phyloP scores from a whole-genome alignment of 192 early-diverging fungal genomes.

The Lobosporangium transversale region DNA sequence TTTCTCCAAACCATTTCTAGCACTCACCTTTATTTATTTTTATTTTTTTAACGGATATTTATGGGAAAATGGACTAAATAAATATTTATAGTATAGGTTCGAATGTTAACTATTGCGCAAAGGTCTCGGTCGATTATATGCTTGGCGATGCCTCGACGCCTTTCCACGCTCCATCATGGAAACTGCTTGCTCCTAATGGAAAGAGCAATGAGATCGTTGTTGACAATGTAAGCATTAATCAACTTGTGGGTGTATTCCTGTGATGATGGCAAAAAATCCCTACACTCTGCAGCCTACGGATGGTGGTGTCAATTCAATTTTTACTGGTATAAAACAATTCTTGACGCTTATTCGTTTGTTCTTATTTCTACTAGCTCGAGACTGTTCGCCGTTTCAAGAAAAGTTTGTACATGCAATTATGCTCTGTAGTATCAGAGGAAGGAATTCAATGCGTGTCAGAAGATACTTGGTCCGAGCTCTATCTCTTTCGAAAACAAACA shows the following conservation, averaged over 20 bases:
- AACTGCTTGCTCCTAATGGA: not conserved
- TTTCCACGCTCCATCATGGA: slow-evolving; percentile 33
- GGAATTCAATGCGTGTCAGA: no score
- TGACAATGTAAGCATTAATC: slow-evolving; percentile 47
- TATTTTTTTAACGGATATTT: no score
- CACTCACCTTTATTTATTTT: no score
- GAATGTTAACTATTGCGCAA: slow-evolving; percentile 44
- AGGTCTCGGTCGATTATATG: slow-evolving; percentile 40
- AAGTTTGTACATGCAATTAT: slow-evolving; percentile 27
- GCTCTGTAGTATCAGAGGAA: slow-evolving; percentile 19
- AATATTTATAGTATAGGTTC: slow-evolving; percentile 41
- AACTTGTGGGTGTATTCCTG: no score
- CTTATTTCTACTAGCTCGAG: slow-evolving; percentile 27
- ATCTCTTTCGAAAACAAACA: slow-evolving; percentile 21
- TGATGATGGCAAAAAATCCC: no score
- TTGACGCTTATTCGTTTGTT: no score
- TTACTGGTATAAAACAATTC: no score
- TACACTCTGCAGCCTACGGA: no score
- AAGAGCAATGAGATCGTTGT: slow-evolving; percentile 18
- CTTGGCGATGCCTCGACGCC: slow-evolving; percentile 30
- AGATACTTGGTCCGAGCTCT: slow-evolving; percentile 34
- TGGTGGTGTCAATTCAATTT: no score
- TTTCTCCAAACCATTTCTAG: not conserved
- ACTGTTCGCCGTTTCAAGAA: slow-evolving; percentile 47
- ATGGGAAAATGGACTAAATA: no score